Evolutionary conservation across 2,329 filamentous ascomycete genomes (phyloP).

Genomic region (Exophiala spinifera): DNA sequence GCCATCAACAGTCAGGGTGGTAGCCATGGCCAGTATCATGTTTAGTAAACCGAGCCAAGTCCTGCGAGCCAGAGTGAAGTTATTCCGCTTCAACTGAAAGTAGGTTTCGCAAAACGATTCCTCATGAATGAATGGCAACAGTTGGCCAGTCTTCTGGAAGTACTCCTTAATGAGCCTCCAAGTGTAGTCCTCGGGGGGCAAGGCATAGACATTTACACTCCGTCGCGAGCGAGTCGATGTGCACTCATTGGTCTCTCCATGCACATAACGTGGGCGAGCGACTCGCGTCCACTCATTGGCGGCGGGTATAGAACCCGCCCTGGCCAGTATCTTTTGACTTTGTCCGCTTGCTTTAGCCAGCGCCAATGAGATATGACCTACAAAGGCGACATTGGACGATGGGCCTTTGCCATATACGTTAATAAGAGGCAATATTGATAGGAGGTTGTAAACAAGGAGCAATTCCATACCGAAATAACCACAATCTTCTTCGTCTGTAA

Average conservation of each 20-base stretch:
- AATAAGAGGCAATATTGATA: neutral
- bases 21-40: constrained; percentile 50
- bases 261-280: neutral
- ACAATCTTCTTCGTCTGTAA: constrained; percentile 35
- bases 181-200: constrained; percentile 32
- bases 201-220: constrained; percentile 32
- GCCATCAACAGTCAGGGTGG: constrained; percentile 34
- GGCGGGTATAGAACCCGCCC: neutral
- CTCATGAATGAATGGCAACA: constrained; percentile 43
- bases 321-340: neutral
- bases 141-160: constrained; percentile 35
- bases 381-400: constrained; percentile 45
- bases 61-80: constrained; percentile 40
- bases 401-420: constrained; percentile 32
- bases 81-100: constrained; percentile 31
- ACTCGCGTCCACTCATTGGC: constrained; percentile 9
- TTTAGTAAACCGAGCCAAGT: constrained; percentile 53
- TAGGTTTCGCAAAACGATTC: constrained; percentile 37
- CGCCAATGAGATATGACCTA: constrained; percentile 37
- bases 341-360: constrained; percentile 21
- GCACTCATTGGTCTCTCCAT: neutral
- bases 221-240: neutral
- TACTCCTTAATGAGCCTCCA: constrained; percentile 8
- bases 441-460: neutral
- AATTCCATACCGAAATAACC: constrained; percentile 34